These are phyloP conservation scores for Funneliformis mosseae DNA, from an alignment of 192 early-diverging fungal genomes.

Conservation along the genomic window DNA sequence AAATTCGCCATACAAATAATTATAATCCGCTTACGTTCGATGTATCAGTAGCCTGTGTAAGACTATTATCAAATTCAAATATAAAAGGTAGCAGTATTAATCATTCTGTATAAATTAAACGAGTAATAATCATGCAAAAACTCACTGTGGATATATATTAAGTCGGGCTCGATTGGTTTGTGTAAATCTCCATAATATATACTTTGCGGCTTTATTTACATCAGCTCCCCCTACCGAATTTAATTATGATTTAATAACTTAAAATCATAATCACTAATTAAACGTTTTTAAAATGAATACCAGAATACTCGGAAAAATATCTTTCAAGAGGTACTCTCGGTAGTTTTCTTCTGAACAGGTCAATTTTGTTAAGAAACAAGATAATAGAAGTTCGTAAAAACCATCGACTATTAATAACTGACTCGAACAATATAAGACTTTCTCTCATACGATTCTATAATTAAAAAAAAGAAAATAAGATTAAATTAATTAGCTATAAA, in stretches of 20 bases:
- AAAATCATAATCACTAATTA: not conserved
- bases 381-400: slow-evolving; percentile 91
- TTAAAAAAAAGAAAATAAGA: slow-evolving; percentile 1
- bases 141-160: slow-evolving; percentile 82
- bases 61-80: slow-evolving; percentile 42
- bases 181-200: slow-evolving; percentile 86
- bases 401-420: slow-evolving; percentile 90
- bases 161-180: slow-evolving; percentile 82
- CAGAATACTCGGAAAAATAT: slow-evolving; percentile 87
- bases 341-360: slow-evolving; percentile 84
- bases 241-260: not conserved
- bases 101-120: not conserved
- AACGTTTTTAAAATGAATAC: slow-evolving; percentile 33
- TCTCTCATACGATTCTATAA: slow-evolving; percentile 89
- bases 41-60: slow-evolving; percentile 92
- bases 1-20: not conserved
- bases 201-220: slow-evolving; percentile 81
- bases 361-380: slow-evolving; percentile 93
- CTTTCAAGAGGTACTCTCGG: slow-evolving; percentile 71
- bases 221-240: slow-evolving; percentile 62
- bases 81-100: slow-evolving; percentile 14
- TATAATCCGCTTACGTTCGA: slow-evolving; percentile 61
- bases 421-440: slow-evolving; percentile 88
- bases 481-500: not conserved
- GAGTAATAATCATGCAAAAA: not conserved